These are phyloP conservation scores for Calonectria henricotiae DNA, from an alignment of 2,329 filamentous ascomycete genomes.

Conservation along the genomic window DNA sequence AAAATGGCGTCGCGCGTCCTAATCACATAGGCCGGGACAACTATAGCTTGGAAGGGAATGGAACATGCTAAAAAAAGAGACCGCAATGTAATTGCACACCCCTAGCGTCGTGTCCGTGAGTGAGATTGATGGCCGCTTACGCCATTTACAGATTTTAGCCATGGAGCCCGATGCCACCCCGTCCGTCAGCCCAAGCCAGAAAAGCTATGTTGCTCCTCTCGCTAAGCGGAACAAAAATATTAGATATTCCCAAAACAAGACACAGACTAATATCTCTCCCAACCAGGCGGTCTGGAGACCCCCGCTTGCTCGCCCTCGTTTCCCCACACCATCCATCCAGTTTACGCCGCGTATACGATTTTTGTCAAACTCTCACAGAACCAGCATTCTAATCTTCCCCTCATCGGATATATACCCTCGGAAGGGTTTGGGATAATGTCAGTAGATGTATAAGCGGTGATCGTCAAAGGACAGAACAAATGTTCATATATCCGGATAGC, in stretches of 20 bases:
- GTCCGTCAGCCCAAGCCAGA: slow-evolving; percentile 5
- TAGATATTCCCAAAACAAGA: neutral
- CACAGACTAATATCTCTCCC: too few species aligned
- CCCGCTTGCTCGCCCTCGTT: neutral
- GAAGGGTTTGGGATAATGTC: neutral
- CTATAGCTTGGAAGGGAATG: neutral
- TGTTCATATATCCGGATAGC: neutral
- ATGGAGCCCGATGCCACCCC: slow-evolving; percentile 10
- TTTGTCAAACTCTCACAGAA: neutral
- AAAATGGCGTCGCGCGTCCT: neutral
- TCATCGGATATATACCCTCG: neutral
- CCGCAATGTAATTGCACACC: neutral
- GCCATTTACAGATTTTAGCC: slow-evolving; percentile 3
- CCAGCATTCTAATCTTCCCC: neutral
- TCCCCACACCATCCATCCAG: neutral
- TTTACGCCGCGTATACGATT: neutral
- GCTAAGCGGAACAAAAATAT: neutral
- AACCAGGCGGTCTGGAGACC: neutral
- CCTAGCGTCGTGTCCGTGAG: slow-evolving; percentile 13
- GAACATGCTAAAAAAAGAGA: neutral
- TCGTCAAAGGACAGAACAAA: neutral
- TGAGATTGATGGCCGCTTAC: slow-evolving; percentile 22
- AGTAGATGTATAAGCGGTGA: neutral
- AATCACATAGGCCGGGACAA: neutral
- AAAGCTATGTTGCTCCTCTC: neutral